Percentiles rank a stretch among this genome's conserved stretches.
phyloP scores from a whole-genome alignment of 1,284 basidiomycete species.

The Papiliotrema laurentii region DNA sequence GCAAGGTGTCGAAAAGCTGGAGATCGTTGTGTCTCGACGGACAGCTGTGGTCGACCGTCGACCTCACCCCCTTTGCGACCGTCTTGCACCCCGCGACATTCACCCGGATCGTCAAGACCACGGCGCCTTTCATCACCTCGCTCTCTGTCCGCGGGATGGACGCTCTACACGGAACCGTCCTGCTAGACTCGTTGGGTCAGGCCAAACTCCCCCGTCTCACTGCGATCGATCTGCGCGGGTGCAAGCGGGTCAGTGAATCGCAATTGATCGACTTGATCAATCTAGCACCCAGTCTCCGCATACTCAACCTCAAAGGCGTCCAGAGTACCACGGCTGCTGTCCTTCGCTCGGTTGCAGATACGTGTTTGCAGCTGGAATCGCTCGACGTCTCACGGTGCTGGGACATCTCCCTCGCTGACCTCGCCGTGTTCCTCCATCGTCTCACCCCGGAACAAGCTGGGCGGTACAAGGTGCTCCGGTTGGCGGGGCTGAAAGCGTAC shows the following conservation, averaged over 20 bases:
- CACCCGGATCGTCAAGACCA: slow-evolving; percentile 21
- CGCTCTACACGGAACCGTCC: slow-evolving; percentile 51
- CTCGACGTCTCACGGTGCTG: slow-evolving; percentile 72
- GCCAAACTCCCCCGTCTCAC: slow-evolving; percentile 20
- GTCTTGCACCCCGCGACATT: slow-evolving; percentile 35
- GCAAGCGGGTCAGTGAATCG: slow-evolving; percentile 59
- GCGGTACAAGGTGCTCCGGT: slow-evolving; percentile 48
- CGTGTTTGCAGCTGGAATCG: slow-evolving; percentile 56
- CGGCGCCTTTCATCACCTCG: slow-evolving; percentile 62
- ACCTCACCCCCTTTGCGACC: slow-evolving; percentile 59
- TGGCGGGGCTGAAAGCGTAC: slow-evolving; percentile 62
- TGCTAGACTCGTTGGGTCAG: slow-evolving; percentile 4
- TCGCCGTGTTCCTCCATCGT: slow-evolving; percentile 44
- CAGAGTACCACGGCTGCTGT: slow-evolving; percentile 66
- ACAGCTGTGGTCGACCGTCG: slow-evolving; percentile 70
- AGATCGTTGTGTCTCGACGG: slow-evolving; percentile 74
- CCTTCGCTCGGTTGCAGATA: slow-evolving; percentile 59
- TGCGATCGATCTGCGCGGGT: slow-evolving; percentile 68
- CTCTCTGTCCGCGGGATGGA: slow-evolving; percentile 66
- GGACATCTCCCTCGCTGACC: slow-evolving; percentile 63
- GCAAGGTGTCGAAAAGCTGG: slow-evolving; percentile 78
- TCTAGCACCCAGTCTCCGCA: slow-evolving; percentile 60
- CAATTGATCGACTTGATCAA: slow-evolving; percentile 67
- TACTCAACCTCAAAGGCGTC: slow-evolving; percentile 64
- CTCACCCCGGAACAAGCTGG: slow-evolving; percentile 14